A percentile compares a stretch with the other conserved stretches of the same genome.
phyloP scores from a whole-genome alignment of 352 stramenopile species.

The Phytopythium mirpurense region DNA sequence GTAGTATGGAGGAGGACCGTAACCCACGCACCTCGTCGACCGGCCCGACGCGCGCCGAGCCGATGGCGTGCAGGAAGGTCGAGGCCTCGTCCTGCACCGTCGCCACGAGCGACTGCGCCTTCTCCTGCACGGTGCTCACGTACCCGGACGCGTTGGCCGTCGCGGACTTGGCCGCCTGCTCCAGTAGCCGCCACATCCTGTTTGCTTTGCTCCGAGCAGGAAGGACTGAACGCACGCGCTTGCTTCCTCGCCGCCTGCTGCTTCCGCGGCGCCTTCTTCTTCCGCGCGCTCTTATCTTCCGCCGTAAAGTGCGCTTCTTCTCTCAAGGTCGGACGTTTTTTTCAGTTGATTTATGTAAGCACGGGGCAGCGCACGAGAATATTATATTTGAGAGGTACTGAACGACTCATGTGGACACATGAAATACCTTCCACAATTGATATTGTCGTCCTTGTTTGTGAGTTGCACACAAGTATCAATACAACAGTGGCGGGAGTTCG shows the following conservation, averaged over 20 bases:
- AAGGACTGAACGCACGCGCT: no score
- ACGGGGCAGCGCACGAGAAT: no score
- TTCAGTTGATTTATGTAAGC: no score
- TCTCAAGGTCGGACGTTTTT: neutral
- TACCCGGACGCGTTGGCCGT: slow-evolving; percentile 67
- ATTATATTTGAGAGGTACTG: no score
- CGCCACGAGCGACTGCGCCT: slow-evolving; percentile 63
- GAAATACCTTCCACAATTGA: no score
- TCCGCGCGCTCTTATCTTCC: no score
- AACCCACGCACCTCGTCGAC: slow-evolving; percentile 73
- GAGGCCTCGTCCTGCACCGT: slow-evolving; percentile 72
- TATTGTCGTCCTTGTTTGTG: no score
- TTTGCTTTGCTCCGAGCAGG: neutral
- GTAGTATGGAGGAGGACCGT: no score
- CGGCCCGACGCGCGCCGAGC: slow-evolving; percentile 42
- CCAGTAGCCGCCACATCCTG: slow-evolving; percentile 73
- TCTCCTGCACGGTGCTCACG: slow-evolving; percentile 66
- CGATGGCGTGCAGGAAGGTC: slow-evolving; percentile 58
- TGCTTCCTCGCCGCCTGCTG: neutral
- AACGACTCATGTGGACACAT: no score
- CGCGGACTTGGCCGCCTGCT: slow-evolving; percentile 69
- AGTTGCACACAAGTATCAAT: no score
- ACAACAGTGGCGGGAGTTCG: no score
- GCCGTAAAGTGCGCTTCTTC: neutral
- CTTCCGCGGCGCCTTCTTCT: neutral